Evolutionary conservation across 2,329 filamentous ascomycete genomes (phyloP).

Genomic region (Pleochaeta shiraiana): DNA sequence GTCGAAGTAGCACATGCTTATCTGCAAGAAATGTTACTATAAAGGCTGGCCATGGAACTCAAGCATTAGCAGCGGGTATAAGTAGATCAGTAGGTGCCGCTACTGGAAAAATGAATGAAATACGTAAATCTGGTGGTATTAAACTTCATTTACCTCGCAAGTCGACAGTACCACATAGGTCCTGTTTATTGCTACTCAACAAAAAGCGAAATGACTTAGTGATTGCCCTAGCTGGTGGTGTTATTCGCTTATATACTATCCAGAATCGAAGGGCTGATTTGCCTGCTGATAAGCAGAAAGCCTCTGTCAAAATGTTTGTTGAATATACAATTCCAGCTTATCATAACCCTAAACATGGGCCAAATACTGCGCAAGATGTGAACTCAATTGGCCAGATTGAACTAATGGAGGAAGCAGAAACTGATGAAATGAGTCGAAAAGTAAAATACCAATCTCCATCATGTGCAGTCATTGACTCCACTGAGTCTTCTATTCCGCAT

Average conservation of each 20-base stretch:
- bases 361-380: conserved; percentile 32
- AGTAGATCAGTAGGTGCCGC: conserved; percentile 48
- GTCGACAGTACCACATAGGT: conserved; percentile 28
- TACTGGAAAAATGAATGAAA: conserved; percentile 47
- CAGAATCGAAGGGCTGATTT: conserved; percentile 26
- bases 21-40: conserved; percentile 16
- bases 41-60: conserved; percentile 46
- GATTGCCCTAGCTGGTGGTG: conserved; percentile 40
- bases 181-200: conserved; percentile 43
- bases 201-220: conserved; percentile 39
- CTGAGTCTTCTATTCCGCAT: conserved; percentile 42
- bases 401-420: conserved; percentile 14
- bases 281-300: conserved; percentile 33
- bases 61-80: conserved; percentile 51
- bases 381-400: conserved; percentile 22
- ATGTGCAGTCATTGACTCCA: conserved; percentile 21
- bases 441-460: conserved; percentile 19
- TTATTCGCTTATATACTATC: conserved; percentile 37
- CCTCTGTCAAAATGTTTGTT: conserved; percentile 19
- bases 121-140: conserved; percentile 54
- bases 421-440: conserved; percentile 18
- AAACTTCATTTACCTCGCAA: conserved; percentile 45
- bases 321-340: conserved; percentile 45
- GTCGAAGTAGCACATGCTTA: conserved; percentile 17
- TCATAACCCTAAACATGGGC: conserved; percentile 35